Evolutionary conservation across 306 rosid genomes (phyloP), one percentile per base, ranked within the genome.

Genomic region (Begonia loranthoides): DNA sequence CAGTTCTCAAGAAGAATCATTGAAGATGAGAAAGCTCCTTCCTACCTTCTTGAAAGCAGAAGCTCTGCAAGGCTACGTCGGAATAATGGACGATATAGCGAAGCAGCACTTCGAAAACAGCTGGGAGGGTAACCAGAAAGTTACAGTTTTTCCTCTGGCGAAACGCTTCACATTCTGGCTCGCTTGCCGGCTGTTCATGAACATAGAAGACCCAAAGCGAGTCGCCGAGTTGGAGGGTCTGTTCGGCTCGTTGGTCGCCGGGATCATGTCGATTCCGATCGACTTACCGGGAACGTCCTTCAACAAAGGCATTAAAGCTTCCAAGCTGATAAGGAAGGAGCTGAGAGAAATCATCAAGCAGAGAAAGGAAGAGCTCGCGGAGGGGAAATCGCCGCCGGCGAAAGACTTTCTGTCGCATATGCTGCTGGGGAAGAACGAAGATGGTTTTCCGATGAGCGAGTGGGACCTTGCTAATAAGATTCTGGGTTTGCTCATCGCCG

Each of bases 221-320:
- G n/a, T 48, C 17, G 21, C 14, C 11, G 21, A 48, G 21, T 15
- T 48, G 10, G 51, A 9, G 10, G 51, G 3, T 3, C 51, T 19
- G 14, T 48, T 48, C 51, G 9, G 14, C 10, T 0, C 10, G 11
- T 48, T 48, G 51, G 21, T 19, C 10, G 10, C 21, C 11, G 51
- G 51, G 5, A n/a, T 48, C 51, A 13, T 48, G 2, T 48, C 51
- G 3, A 15, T 49, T 9, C 53, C 53, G 2, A 49, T 49, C 17
- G 10, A 49, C 28, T 49, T 49, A 24, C 56, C 56, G 14, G 56
- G 56, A 10, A 24, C 56, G 10, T 13, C 41, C 1, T 51, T 51
- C 16, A 10, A 51, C 15, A 51, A 24, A 19, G 56, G 22, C 5
- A 51, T 21, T 9, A 51, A 51, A 19, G 56, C 56, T 12, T 22